These are phyloP conservation scores for Logfia minima DNA, from an alignment of 129 eudicot species.

Conservation along the genomic window DNA sequence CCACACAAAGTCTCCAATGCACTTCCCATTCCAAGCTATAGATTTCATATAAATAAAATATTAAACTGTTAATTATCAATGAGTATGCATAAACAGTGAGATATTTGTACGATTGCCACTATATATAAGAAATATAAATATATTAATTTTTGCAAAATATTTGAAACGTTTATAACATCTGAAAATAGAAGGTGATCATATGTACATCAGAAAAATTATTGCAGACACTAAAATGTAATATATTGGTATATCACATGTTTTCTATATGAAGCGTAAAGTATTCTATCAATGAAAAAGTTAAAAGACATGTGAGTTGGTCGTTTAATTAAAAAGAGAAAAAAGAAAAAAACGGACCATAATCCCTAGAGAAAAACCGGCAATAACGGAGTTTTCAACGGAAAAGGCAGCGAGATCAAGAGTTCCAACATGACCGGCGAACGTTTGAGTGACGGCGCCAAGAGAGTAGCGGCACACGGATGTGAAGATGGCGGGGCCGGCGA, in stretches of 20 bases:
- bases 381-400: constrained; percentile 51
- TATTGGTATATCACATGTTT: too few species aligned
- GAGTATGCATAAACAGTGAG: not conserved
- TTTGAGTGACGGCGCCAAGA: constrained; percentile 60
- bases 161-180: too few species aligned
- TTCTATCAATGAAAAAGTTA: too few species aligned
- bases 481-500: constrained; percentile 68
- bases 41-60: not conserved
- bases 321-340: too few species aligned
- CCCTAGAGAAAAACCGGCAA: constrained; percentile 67
- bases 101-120: too few species aligned
- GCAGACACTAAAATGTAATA: too few species aligned
- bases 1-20: constrained; percentile 41
- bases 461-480: constrained; percentile 56
- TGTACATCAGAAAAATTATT: too few species aligned
- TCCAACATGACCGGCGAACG: constrained; percentile 51
- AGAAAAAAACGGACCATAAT: constrained; percentile 47
- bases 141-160: too few species aligned
- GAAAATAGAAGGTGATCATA: too few species aligned
- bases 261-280: too few species aligned
- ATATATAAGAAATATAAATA: too few species aligned
- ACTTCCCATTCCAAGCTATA: constrained; percentile 39
- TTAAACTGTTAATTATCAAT: not conserved
- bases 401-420: constrained; percentile 52
- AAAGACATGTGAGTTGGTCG: too few species aligned